Conservation (phyloP, 176 grass and related monocot species). For the Stipa capillata region DNA sequence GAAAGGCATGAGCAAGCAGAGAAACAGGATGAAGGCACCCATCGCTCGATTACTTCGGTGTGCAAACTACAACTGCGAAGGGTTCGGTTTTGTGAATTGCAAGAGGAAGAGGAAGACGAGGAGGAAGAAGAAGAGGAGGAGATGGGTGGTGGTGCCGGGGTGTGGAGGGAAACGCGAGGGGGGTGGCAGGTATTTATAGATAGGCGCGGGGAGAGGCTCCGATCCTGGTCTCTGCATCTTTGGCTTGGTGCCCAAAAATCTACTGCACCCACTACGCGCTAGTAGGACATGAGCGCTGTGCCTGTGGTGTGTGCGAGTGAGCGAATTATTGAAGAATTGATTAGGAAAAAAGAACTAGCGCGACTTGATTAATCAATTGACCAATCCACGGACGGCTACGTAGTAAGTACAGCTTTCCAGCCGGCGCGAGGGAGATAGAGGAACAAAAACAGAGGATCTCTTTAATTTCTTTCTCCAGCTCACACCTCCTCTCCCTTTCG, state of each 20-base stretch:
- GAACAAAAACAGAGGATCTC: background rate
- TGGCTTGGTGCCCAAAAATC: conserved; percentile 4
- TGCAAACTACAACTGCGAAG: too few species aligned
- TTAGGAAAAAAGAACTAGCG: background rate
- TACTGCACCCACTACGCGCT: background rate
- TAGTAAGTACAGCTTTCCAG: background rate
- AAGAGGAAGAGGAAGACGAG: background rate
- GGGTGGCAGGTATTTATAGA: conserved; percentile 66
- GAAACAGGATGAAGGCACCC: conserved; percentile 32
- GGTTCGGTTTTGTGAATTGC: background rate
- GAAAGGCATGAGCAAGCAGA: conserved; percentile 31
- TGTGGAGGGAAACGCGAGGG: too few species aligned
- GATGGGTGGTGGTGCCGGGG: background rate
- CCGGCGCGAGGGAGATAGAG: background rate
- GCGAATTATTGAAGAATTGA: too few species aligned
- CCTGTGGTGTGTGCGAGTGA: background rate
- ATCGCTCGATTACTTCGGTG: too few species aligned
- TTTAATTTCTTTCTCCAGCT: too few species aligned
- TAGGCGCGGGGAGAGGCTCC: conserved; percentile 10
- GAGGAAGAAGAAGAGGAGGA: background rate
- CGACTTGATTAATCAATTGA: background rate
- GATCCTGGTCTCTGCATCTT: background rate
- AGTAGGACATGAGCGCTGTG: background rate
- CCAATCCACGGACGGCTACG: background rate
- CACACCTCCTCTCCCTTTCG: conserved; percentile 36